phyloP scores from a whole-genome alignment of 1,284 basidiomycete genomes.

The Termitomyces sp. region DNA sequence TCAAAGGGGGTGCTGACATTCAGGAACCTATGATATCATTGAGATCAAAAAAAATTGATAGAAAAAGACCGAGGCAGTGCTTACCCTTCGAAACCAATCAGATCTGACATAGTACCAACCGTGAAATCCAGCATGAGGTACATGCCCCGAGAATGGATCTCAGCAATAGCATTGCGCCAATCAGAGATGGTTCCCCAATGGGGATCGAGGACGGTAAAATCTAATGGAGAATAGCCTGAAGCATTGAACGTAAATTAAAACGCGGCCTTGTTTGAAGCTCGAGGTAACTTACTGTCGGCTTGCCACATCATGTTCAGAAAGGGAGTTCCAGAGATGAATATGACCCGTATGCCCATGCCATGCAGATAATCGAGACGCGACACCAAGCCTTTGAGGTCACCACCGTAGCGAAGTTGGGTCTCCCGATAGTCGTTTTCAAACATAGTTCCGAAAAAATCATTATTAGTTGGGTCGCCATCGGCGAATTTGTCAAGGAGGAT shows the following conservation, averaged over 20 bases:
- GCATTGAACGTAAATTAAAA: constrained; percentile 7
- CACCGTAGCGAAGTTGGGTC: constrained; percentile 83
- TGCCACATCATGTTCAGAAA: constrained; percentile 96
- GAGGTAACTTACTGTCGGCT: constrained; percentile 71
- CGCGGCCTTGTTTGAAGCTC: constrained; percentile 4
- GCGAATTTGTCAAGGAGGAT: constrained; percentile 89
- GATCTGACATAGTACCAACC: constrained; percentile 85
- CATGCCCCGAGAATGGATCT: constrained; percentile 77
- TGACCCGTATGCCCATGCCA: constrained; percentile 78
- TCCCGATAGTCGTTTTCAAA: constrained; percentile 85
- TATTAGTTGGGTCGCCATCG: constrained; percentile 86
- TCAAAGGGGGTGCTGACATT: constrained; percentile 79
- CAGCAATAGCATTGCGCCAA: constrained; percentile 72
- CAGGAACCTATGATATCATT: constrained; percentile 47
- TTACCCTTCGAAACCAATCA: constrained; percentile 79
- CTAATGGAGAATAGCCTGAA: constrained; percentile 85
- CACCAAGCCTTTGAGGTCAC: constrained; percentile 76
- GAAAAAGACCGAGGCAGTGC: constrained; percentile 15
- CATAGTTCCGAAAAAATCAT: constrained; percentile 78
- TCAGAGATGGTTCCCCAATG: constrained; percentile 83
- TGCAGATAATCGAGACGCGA: constrained; percentile 80
- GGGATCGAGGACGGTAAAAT: constrained; percentile 85
- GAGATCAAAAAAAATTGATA: constrained; percentile 9
- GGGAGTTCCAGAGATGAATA: constrained; percentile 88
- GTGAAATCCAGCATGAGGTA: constrained; percentile 91